Evolutionary conservation across 306 rosid species (phyloP), one percentile per base, ranked within the genome.

Genomic region (Comarum palustre): DNA sequence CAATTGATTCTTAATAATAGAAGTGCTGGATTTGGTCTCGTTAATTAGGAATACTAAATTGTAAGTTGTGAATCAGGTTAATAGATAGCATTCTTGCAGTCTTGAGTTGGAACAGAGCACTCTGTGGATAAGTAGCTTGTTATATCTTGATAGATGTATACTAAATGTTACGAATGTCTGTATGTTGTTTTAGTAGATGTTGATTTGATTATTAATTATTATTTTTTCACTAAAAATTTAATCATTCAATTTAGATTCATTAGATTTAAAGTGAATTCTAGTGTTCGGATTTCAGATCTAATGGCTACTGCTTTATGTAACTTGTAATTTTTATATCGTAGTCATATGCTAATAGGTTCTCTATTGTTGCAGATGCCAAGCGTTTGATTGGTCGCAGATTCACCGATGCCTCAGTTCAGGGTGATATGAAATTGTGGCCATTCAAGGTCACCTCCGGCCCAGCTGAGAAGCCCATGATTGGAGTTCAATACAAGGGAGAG

Each of bases 401-500:
- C 54, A 66, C 69, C 1, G 92, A 88, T 77, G 69, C 90, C 20
- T 47, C 92, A 32, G 92, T 88, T n/a, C 92, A 88, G 78, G 82
- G 90, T 4, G 92, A 88, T 60, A 80, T 85, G 25, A 88, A 88
- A 47, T 67, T 88, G 81, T 88, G 92, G 92, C 92, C 92, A 0
- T 88, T 88, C 62, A 88, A 85, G 85, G 75, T 88, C 59, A 77
- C 68, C 1, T 0, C 90, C 15, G 92, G 90, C 0, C 75, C 92
- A 15, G 90, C 84, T 71, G 92, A 88, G 16, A 88, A 88, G 84
- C 92, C 92, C 22, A 65, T 85, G 88, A 88, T 88, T 36, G 72
- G 34, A 0, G 92, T 88, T 51, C 62, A 27, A 75, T 85, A 88
- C 76, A 88, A 88, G 84, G 92, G 92, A 8, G 92, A 88, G 36